These are phyloP conservation scores for Penicillium steckii DNA, from an alignment of 495 filamentous ascomycete species.

Conservation along the genomic window DNA sequence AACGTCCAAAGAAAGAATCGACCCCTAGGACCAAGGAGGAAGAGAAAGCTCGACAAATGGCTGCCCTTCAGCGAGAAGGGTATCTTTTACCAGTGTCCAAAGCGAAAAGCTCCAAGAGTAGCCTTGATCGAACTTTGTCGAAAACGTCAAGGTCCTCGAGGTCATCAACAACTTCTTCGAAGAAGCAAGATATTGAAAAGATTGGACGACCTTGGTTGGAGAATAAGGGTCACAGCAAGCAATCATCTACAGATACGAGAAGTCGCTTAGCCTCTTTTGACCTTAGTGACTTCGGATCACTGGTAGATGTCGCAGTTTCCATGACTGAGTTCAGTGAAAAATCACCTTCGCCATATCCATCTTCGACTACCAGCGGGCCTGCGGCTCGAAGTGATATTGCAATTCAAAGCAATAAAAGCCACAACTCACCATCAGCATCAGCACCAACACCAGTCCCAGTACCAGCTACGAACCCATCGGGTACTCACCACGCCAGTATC, in stretches of 20 bases:
- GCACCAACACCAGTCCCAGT: conserved; percentile 1
- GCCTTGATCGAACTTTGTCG: conserved; percentile 19
- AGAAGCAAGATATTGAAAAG: conserved; percentile 37
- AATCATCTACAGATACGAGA: conserved; percentile 8
- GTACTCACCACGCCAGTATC: not conserved
- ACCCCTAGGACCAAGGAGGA: conserved; percentile 28
- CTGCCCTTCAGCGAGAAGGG: conserved; percentile 39
- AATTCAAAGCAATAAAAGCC: not conserved
- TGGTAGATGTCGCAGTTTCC: conserved; percentile 38
- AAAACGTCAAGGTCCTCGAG: conserved; percentile 3
- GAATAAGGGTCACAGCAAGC: conserved; percentile 22
- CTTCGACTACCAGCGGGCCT: conserved; percentile 6
- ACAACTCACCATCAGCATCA: not conserved
- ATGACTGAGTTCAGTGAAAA: conserved; percentile 28
- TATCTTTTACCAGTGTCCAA: conserved; percentile 23
- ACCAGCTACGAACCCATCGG: not conserved
- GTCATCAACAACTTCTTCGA: conserved; percentile 25
- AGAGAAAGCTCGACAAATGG: conserved; percentile 31
- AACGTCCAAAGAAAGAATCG: conserved; percentile 35
- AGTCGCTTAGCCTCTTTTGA: conserved; percentile 33
- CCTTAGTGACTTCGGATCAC: conserved; percentile 33
- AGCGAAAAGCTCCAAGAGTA: conserved; percentile 18
- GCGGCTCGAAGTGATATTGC: not conserved
- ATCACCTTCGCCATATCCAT: conserved; percentile 32
- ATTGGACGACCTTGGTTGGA: conserved; percentile 44